Evolutionary conservation across 2,329 filamentous ascomycete genomes (phyloP).

Genomic region (Teratosphaeria epicoccoides): DNA sequence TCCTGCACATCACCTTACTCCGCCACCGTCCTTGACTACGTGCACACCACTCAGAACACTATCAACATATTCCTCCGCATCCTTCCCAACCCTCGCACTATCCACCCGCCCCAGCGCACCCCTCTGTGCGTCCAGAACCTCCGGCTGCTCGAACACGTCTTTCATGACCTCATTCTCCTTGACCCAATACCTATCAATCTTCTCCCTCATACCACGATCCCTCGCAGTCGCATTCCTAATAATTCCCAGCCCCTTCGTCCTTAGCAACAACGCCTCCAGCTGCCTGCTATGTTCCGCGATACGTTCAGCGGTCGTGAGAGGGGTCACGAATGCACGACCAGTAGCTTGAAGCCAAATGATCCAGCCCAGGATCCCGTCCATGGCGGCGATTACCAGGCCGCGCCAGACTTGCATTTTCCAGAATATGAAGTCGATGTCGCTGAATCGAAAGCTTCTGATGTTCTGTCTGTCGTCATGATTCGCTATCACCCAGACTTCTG

Average conservation of each 20-base stretch:
- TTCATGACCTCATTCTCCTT: conserved; percentile 63
- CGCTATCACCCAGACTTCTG: conserved; percentile 56
- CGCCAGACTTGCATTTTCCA: conserved; percentile 59
- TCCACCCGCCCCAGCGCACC: conserved; percentile 56
- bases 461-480: conserved; percentile 58
- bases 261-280: conserved; percentile 52
- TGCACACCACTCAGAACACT: conserved; percentile 6
- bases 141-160: conserved; percentile 67
- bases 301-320: conserved; percentile 53
- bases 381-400: conserved; percentile 49
- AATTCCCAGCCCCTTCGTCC: conserved; percentile 61
- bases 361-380: conserved; percentile 54
- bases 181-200: conserved; percentile 65
- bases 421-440: conserved; percentile 59
- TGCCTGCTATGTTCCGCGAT: conserved; percentile 49
- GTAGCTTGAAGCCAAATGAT: conserved; percentile 69
- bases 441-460: conserved; percentile 45
- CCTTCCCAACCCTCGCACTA: conserved; percentile 48
- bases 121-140: conserved; percentile 61
- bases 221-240: conserved; percentile 69
- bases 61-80: conserved; percentile 52
- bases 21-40: neutral
- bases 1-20: neutral
- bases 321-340: conserved; percentile 61
- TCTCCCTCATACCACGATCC: conserved; percentile 58